Conservation (phyloP, 2,329 filamentous ascomycete genomes). For the Pseudocercospora fijiensis region DNA sequence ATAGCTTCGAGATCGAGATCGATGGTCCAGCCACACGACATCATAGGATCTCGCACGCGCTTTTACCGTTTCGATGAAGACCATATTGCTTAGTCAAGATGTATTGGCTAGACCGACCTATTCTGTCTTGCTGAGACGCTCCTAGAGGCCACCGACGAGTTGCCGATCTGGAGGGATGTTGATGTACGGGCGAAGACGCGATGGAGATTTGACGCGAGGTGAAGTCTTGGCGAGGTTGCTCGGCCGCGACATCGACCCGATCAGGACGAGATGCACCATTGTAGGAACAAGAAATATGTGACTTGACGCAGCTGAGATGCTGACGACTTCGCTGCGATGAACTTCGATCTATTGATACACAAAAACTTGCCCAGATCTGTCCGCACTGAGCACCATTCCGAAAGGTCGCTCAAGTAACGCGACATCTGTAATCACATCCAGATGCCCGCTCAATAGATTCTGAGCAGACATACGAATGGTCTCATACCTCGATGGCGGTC, state of each 20-base stretch:
- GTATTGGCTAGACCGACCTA: no score
- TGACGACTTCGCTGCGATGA: background rate
- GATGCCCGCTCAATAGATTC: constrained; percentile 77
- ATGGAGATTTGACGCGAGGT: background rate
- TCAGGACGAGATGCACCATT: no score
- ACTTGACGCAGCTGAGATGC: background rate
- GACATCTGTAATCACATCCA: constrained; percentile 85
- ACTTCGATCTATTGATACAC: constrained; percentile 60
- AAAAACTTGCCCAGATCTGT: constrained; percentile 85
- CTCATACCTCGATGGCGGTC: constrained; percentile 70
- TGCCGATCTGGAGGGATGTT: background rate
- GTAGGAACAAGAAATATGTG: background rate
- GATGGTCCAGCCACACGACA: constrained; percentile 1
- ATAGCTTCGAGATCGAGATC: background rate
- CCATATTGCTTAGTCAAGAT: background rate
- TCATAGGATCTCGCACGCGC: background rate
- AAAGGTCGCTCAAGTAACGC: constrained; percentile 86
- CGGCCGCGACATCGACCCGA: no score
- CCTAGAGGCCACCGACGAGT: background rate
- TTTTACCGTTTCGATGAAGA: background rate
- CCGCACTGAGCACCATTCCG: constrained; percentile 87
- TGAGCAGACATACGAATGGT: constrained; percentile 87
- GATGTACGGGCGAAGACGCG: background rate
- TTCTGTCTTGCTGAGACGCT: no score
- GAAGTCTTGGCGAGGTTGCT: background rate